Base-by-base conservation (phyloP, 2,329 filamentous ascomycete genomes). In the Xylaria sp. region DNA sequence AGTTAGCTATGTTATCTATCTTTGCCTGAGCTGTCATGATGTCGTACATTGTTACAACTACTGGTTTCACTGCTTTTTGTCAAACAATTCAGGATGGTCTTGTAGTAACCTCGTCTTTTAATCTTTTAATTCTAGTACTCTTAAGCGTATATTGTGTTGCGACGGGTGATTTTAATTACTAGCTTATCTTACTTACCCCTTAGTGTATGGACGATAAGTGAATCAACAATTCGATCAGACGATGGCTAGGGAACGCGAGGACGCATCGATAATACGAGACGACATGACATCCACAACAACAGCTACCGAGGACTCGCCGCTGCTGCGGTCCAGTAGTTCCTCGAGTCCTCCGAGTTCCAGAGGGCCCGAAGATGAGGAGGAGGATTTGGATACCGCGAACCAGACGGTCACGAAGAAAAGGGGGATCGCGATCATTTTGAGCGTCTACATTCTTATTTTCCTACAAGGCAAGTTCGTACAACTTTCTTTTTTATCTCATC, bases 361-460 rank as follows among this genome's bases (percentile, higher is more conserved):
- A 15, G 38, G 46, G n/a, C 62, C 38, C 26, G 62, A 59, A 11
- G 70, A 65, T 28, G 73, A 73, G 42, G 73, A 73, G 42, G 73
- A 72, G 46, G 73, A 72, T 20, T 51, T 76, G 9, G 74, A 77
- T 53, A 71, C 68, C 9, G 71, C 77, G 28, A 78, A 78, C n/a
- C 75, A 78, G 57, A 74, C 60, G 7, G 76, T 79, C 42, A 75
- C 72, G 17, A 74, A 64, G 38, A 66, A 70, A 11, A 78, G 85
- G 58, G 82, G 77, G 7, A 49, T 81, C 2, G 81, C 84, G 51
- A 86, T 90, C 63, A 80, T 84, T 15, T 69, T 84, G 49, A 88
- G 85, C 70, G 81, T 88, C 72, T 87, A 86, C 75, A 76, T 85
- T 2, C 80, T 90, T 58, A 87, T 90, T 33, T 90, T 90, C 73